Percentiles rank a stretch among this genome's conserved stretches.
phyloP scores from a whole-genome alignment of 2,329 filamentous ascomycete species.

The Colletotrichum tofieldiae region DNA sequence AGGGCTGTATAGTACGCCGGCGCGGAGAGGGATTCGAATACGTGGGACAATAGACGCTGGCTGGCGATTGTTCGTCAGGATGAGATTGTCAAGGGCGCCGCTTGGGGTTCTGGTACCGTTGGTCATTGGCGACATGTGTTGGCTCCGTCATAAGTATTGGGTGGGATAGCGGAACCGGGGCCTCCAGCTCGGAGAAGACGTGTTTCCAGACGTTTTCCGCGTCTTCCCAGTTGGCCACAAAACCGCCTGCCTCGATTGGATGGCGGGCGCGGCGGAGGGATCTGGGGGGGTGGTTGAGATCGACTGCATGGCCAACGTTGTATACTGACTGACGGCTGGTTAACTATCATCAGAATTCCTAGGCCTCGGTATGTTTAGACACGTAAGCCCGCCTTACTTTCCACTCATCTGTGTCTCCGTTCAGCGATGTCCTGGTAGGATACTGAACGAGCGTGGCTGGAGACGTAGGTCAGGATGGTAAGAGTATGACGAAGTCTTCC shows the following conservation, averaged over 20 bases:
- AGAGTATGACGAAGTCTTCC: no score
- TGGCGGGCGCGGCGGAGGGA: background rate
- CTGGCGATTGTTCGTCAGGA: background rate
- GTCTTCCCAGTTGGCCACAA: conserved; percentile 2
- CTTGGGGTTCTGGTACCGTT: background rate
- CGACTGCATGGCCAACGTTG: conserved; percentile 21
- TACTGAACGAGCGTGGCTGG: conserved; percentile 17
- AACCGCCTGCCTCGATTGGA: conserved; percentile 5
- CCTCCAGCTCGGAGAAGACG: background rate
- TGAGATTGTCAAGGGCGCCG: background rate
- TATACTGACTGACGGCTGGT: background rate
- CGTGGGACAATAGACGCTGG: conserved; percentile 3
- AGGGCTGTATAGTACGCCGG: conserved; percentile 8
- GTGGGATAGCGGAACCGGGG: background rate
- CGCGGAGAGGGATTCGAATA: conserved; percentile 19
- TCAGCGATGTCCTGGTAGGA: conserved; percentile 10
- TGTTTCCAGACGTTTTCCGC: conserved; percentile 12
- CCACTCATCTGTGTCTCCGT: background rate
- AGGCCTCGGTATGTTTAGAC: no score
- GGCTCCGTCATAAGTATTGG: conserved; percentile 27
- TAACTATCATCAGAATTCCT: no score
- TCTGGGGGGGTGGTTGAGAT: background rate
- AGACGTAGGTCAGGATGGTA: background rate
- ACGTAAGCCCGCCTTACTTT: background rate
- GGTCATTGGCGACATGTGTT: background rate